phyloP scores from a whole-genome alignment of 2,329 filamentous ascomycete species.

The Aspergillus ochraceus region DNA sequence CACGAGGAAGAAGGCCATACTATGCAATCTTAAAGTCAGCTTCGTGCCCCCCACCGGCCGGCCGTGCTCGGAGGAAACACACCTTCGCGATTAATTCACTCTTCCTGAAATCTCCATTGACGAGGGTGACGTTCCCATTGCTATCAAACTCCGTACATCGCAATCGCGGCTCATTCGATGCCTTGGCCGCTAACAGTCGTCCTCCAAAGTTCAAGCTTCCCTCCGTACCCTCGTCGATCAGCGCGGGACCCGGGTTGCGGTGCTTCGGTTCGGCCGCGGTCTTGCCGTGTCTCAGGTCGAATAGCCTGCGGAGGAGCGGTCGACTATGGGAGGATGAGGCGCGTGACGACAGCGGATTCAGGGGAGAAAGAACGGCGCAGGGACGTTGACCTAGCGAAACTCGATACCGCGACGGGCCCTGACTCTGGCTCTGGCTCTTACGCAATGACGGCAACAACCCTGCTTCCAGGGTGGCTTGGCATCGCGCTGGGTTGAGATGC shows the following conservation, averaged over 20 bases:
- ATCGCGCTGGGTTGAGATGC: slow-evolving; percentile 18
- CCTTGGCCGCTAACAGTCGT: slow-evolving; percentile 66
- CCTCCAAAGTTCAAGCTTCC: slow-evolving; percentile 68
- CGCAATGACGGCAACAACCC: slow-evolving; percentile 27
- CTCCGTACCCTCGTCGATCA: slow-evolving; percentile 61
- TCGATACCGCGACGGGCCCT: slow-evolving; percentile 12
- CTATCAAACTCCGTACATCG: slow-evolving; percentile 95
- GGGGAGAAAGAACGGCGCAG: slow-evolving; percentile 7
- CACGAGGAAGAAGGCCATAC: slow-evolving; percentile 90
- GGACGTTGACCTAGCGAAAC: slow-evolving; percentile 6
- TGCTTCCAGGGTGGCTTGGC: slow-evolving; percentile 28
- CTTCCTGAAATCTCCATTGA: slow-evolving; percentile 97
- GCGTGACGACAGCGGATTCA: slow-evolving; percentile 21
- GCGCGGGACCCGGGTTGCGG: slow-evolving; percentile 58
- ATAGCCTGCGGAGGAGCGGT: slow-evolving; percentile 38
- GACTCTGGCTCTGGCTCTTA: neutral
- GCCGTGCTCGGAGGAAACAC: slow-evolving; percentile 19
- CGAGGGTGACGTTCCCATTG: slow-evolving; percentile 84
- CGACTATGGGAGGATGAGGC: slow-evolving; percentile 33
- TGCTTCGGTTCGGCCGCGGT: slow-evolving; percentile 40
- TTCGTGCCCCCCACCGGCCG: neutral
- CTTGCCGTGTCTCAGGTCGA: slow-evolving; percentile 36
- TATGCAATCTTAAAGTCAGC: slow-evolving; percentile 36
- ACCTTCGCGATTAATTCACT: slow-evolving; percentile 94
- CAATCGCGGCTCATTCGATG: slow-evolving; percentile 78